Base-by-base conservation (phyloP, 768 basidiomycete genomes). In the Leccinum uliginosum region DNA sequence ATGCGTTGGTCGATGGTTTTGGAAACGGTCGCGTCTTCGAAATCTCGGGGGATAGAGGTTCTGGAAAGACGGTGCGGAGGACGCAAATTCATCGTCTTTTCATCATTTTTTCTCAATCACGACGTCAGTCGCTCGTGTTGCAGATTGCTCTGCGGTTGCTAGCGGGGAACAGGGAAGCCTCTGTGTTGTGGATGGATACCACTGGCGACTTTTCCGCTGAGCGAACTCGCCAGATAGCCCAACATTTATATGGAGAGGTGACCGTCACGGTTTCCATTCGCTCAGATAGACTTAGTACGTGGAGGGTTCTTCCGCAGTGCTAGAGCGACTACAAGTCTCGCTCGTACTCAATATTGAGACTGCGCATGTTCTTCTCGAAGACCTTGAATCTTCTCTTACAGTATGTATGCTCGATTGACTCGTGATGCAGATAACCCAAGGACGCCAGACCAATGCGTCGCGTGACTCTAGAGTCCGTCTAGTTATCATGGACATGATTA, bases 181-280 rank as follows among this genome's bases (percentile, higher is more conserved):
- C 67, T 50, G 82, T 76, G 1, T 65, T 83, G 6, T 92, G 90
- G 90, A 78, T 92, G 47, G 89, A 92, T 63, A 86, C 85, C 10
- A 78, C 77, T 0, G 87, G 88, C 1, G 82, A 82, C 58, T 88
- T 91, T 65, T 79, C 85, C 35, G 73, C 74, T 1, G 80, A 82
- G 23, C 74, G 75, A 38, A 78, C 82, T 2, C 58, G 69, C 3
- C 63, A 72, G 21, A 62, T 84, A 17, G 58, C 83, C 27, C 58
- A 67, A 54, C 62, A 62, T 14, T 61, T 66, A 48, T 59, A 61
- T 34, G 50, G 60, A 56, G 62, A 59, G 70, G 61, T 60, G 64
- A 73, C 65, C 61, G 67, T 45, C 24, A 34, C 27, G 50, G 1
- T 23, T 55, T 30, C 58, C 32, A 10, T 30, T 15, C 45, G n/a